Evolutionary conservation across 441 rosid species (phyloP), one percentile per base, ranked within the genome.

Genomic region (Pelargonium australe): DNA sequence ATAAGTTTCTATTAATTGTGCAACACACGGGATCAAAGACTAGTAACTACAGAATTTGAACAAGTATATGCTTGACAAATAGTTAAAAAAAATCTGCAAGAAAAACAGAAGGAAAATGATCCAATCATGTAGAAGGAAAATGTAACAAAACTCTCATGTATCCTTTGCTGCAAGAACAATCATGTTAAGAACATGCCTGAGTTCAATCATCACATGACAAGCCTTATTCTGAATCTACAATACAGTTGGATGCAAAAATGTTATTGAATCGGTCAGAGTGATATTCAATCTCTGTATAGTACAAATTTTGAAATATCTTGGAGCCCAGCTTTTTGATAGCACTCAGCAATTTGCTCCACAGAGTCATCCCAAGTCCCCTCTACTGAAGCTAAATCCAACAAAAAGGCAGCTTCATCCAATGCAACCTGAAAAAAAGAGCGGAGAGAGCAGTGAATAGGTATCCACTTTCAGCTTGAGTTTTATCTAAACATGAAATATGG

Each of bases 401-500:
- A 78, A 80, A 88, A 89, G 11, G 95, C 96, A 0, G 96, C 92
- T 72, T 85, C 92, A 78, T 92, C 96, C 80, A 92, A 75, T 20
- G 92, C 82, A 74, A 83, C 72, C 93, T 86, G 80, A 75, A 55
- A 55, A n/a, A 5, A 16, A 55, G 14, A 53, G 55, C 16, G 57
- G 25, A 74, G 41, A 37, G 41, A 37, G 41, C 6, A 37, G 41
- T 37, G 41, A 37, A 37, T 20, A 37, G 6, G 41, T 37, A 37
- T 37, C 8, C 41, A 37, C 41, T 37, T 37, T 37, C 41, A 37
- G 8, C 41, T 37, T 37, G 8, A 6, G 8, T 5, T 37, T 6
- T 5, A 37, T 37, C 41, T 37, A 37, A 6, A 6, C 41, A 5
- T 37, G 41, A 37, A 37, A 37, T 37, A 37, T 37, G 8, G 41